Base-by-base conservation (phyloP, 257 asterid species). In the Nemophila menziesii region DNA sequence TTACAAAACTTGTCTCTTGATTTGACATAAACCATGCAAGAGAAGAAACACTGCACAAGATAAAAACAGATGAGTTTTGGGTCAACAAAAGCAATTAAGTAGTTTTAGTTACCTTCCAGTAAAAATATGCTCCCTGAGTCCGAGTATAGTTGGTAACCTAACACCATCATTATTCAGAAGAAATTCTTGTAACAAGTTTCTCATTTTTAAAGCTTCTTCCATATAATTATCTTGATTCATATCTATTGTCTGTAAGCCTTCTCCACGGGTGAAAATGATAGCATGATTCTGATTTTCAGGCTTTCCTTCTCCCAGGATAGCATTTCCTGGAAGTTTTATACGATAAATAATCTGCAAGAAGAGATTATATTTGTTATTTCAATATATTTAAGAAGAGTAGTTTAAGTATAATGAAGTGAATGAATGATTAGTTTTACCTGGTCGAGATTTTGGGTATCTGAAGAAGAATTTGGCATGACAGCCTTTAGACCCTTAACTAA, bases 211-310 rank as follows among this genome's bases (percentile, higher is more conserved):
- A 55, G 98, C 98, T 81, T 89, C 98, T 75, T 89, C 98, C 98
- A 89, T 80, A 66, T 89, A 89, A 72, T 89, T 89, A 69, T 89
- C 98, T 96, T 89, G 98, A 74, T 89, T 89, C 98, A 89, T 89
- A 68, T 89, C 98, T 44, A 89, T 89, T 56, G 98, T 77, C 52
- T 89, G 98, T 57, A 89, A 68, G 44, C 96, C 98, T 73, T 89
- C 98, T 54, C 98, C 98, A 43, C 97, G 95, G 5, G 97, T 89
- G 68, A 89, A 89, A 38, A 89, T 73, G 61, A 89, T 83, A 54
- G 97, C 97, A 73, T 89, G 97, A 64, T 89, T 89, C 74, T 89
- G 97, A 57, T 84, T 89, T 69, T 89, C 97, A 44, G 97, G 97
- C 65, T 89, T 89, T 43, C 97, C 97, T 64, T 89, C 97, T 53